Percentiles rank a stretch among this genome's conserved stretches.
phyloP scores from a whole-genome alignment of 805 yeast genomes.

The Candida takata region DNA sequence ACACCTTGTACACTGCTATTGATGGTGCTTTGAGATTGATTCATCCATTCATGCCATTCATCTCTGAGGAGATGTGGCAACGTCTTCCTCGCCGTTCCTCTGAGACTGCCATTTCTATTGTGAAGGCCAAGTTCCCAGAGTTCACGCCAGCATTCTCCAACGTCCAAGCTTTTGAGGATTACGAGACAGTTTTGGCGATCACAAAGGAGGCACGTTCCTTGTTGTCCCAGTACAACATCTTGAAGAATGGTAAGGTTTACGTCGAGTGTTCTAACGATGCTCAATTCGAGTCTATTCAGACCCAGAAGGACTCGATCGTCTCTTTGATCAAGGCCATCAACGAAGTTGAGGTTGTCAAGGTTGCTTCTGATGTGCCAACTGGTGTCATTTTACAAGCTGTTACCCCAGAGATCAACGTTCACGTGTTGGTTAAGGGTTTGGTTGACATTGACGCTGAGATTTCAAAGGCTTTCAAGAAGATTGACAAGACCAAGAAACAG shows the following conservation, averaged over 20 bases:
- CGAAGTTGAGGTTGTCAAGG: slow-evolving; percentile 56
- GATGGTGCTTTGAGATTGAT: slow-evolving; percentile 88
- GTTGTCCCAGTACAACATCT: slow-evolving; percentile 81
- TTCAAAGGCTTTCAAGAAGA: slow-evolving; percentile 70
- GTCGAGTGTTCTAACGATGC: slow-evolving; percentile 59
- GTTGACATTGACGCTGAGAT: slow-evolving; percentile 91
- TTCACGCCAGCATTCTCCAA: slow-evolving; percentile 56
- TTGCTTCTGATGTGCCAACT: slow-evolving; percentile 57
- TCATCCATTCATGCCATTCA: slow-evolving; percentile 97
- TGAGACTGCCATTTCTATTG: slow-evolving; percentile 65
- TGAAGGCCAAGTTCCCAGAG: slow-evolving; percentile 73
- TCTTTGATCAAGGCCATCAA: slow-evolving; percentile 89
- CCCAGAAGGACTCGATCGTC: slow-evolving; percentile 81
- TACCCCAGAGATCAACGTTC: slow-evolving; percentile 75
- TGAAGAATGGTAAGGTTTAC: slow-evolving; percentile 80
- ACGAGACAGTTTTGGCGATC: slow-evolving; percentile 77
- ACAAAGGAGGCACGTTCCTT: slow-evolving; percentile 90
- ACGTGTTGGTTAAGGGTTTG: slow-evolving; percentile 88
- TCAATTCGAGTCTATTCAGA: slow-evolving; percentile 44
- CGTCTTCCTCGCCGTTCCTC: slow-evolving; percentile 83
- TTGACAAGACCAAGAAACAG: slow-evolving; percentile 55
- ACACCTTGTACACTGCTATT: slow-evolving; percentile 86
- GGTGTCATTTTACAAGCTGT: slow-evolving; percentile 89
- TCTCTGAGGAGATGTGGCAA: slow-evolving; percentile 99
- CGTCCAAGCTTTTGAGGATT: slow-evolving; percentile 59